These are phyloP conservation scores for Tolypocladium tundrense DNA, from an alignment of 2,329 filamentous ascomycete genomes.

Conservation along the genomic window DNA sequence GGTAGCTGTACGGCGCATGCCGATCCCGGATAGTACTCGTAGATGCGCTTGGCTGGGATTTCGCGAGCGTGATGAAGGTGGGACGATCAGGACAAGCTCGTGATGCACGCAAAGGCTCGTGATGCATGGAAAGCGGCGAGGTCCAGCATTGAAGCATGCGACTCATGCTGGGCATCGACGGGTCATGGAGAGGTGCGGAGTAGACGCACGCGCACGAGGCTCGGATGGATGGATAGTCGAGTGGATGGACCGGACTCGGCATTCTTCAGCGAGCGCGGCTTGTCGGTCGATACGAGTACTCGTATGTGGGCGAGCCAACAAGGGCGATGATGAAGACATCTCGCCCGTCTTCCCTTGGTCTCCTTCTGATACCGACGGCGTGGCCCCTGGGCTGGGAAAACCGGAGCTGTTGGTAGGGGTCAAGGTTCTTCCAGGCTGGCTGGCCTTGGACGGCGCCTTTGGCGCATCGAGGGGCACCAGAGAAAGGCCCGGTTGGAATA, in stretches of 20 bases:
- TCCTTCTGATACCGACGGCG: background rate
- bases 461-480: background rate
- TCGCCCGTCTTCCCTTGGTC: too few relatives aligned
- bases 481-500: background rate
- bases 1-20: background rate
- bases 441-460: background rate
- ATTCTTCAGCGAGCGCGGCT: background rate
- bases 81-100: too few relatives aligned
- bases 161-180: background rate
- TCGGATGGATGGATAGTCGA: background rate
- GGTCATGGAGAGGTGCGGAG: background rate
- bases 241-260: background rate
- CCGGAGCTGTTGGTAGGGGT: background rate
- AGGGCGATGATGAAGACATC: background rate
- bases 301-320: background rate
- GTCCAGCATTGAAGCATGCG: background rate
- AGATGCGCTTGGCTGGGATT: background rate
- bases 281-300: background rate
- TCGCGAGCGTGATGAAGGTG: background rate
- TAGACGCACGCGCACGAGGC: too few relatives aligned
- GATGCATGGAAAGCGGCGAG: background rate
- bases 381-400: background rate
- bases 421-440: background rate
- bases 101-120: background rate
- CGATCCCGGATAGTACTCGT: background rate